Base-by-base conservation (phyloP, 257 asterid genomes). In the Orobanche coerulescens region DNA sequence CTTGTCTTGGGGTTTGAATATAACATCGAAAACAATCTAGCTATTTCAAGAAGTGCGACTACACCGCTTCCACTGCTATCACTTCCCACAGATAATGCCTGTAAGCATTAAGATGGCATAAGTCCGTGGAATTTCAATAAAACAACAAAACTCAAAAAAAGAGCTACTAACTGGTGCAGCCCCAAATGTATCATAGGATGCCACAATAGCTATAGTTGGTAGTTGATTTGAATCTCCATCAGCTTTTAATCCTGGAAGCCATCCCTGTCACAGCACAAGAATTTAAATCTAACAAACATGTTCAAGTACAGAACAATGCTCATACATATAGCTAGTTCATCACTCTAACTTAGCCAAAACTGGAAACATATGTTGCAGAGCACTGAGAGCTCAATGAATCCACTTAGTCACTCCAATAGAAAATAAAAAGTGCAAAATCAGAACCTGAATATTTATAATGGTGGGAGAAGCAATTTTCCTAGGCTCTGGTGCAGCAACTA, bases 101-200 rank as follows among this genome's bases (percentile, higher is more conserved):
- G 78, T 39, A 13, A 53, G 33, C 37, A 62, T 36, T 64, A 39
- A 47, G 34, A 58, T 66, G 60, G 31, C 25, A 63, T 33, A 52
- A 70, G 76, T 52, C 12, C 34, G 20, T 63, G 31, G 58, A 40
- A 60, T 25, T 15, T 49, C 33, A 48, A 66, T 12, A 39, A 44
- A 23, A 25, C 5, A 34, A 56, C 23, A 16, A 59, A 40, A 14
- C 44, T 22, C 22, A 62, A 26, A 25, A 22, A 60, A 15, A 44
- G 48, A 69, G 66, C 18, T 30, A 73, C 62, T 79, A 75, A 88
- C 96, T n/a, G 96, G 95, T 52, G 95, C 93, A 54, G 95, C 93
- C 66, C 95, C 96, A 73, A 85, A 88, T 3, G 96, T 88, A 78
- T 88, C 96, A 67, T 88, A 88, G 26, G 96, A 85, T 61, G 95